Base-by-base conservation (phyloP, 2,329 filamentous ascomycete species). In the Bipolaris cookei region DNA sequence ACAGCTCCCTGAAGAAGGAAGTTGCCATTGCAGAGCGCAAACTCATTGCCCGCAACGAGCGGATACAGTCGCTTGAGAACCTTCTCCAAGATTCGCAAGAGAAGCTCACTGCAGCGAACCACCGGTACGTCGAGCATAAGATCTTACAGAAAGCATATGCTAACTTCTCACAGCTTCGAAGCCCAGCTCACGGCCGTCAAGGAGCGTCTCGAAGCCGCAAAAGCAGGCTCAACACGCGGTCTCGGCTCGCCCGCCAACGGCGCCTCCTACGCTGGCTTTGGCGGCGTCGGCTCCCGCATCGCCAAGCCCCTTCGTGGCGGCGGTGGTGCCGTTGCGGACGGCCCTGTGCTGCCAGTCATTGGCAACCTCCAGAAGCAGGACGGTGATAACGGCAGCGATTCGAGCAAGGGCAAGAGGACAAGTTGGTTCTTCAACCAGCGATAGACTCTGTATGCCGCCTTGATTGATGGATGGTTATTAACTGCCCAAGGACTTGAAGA, bases 21-120 rank as follows among this genome's bases (percentile, higher is more conserved):
- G 95, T 99, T 53, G 95, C 95, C 53, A 99, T 99, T 74, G 95
- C 95, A 0, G 95, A 99, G 83, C 88, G 95, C 69, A 99, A 99
- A 80, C 84, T 99, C 61, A 96, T 96, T 76, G 95, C 95, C 21
- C 85, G 95, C 68, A 98, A 98, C 74, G 95, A 99, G 83, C 90
- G 95, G 56, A 99, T 99, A 75, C 89, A 96, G 77, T 96, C 91
- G 76, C 83, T 99, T 43, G 95, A 99, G 81, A 89, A 86, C 72
- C 81, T 99, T 72, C 84, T 99, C 69, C 92, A 97, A 77, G 95
- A 99, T 77, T 96, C 92, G 74, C 95, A 99, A 81, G 95, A 99
- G 83, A 99, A 99, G 82, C 86, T 99, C 76, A 96, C 94, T 30
- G 90, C 94, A 60, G 93, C 95, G 38, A 99, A 97, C 78, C 94